Conservation (phyloP, 768 basidiomycete genomes). For the Podaxis rugospora region DNA sequence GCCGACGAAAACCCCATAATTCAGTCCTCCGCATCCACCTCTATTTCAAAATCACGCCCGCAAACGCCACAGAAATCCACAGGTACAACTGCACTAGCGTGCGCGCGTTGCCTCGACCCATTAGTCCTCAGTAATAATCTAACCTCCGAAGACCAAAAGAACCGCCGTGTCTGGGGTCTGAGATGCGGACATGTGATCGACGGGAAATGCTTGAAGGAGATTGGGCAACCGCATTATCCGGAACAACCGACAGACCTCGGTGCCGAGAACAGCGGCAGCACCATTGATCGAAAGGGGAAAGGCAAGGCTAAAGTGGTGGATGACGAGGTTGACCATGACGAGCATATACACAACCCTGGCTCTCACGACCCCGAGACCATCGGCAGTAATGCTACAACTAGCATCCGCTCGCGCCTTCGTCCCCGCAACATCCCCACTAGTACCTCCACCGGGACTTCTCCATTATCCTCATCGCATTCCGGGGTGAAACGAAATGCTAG, state of each 20-base stretch:
- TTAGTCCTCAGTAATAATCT: constrained; percentile 51
- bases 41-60: constrained; percentile 2
- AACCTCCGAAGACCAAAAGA: constrained; percentile 38
- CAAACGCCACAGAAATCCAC: constrained; percentile 5
- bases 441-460: constrained; percentile 4
- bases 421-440: constrained; percentile 29
- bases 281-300: constrained; percentile 29
- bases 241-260: constrained; percentile 11
- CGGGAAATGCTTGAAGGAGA: constrained; percentile 62
- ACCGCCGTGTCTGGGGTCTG: constrained; percentile 61
- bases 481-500: background rate
- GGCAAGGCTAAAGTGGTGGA: constrained; percentile 38
- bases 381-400: constrained; percentile 20
- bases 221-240: constrained; percentile 41
- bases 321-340: constrained; percentile 13
- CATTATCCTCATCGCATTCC: constrained; percentile 10
- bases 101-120: constrained; percentile 63
- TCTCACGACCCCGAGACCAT: background rate
- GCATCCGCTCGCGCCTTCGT: constrained; percentile 58
- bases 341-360: background rate
- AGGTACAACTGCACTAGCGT: constrained; percentile 48
- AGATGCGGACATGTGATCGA: constrained; percentile 78
- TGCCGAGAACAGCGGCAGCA: background rate
- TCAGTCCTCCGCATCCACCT: background rate
- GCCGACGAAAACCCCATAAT: background rate